Conservation (phyloP, 108 stramenopile genomes). For the Pseudonitzschia delicatissima region DNA sequence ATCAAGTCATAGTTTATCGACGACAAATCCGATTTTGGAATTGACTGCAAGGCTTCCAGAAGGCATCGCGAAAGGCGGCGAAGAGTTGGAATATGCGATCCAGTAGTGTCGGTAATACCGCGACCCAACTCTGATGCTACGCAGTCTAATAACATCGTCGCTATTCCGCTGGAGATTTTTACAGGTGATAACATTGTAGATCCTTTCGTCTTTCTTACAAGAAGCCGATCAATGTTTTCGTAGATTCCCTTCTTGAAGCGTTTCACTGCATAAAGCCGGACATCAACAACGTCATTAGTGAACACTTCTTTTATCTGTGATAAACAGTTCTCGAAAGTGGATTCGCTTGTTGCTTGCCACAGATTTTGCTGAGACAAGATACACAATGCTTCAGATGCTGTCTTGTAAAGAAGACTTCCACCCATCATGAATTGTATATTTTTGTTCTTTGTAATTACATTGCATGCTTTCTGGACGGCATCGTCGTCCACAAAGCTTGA, state of each 20-base stretch:
- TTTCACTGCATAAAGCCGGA: conserved; percentile 38
- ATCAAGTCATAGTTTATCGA: not conserved
- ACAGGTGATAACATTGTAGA: not conserved
- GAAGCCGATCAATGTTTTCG: conserved; percentile 25
- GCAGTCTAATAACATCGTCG: conserved; percentile 14
- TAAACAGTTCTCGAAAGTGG: not conserved
- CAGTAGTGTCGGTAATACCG: not conserved
- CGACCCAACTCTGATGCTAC: conserved; percentile 5
- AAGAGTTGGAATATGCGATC: conserved; percentile 45
- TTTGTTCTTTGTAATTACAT: not conserved
- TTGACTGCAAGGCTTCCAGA: conserved; percentile 30
- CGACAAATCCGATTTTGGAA: not conserved
- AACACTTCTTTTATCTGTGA: conserved; percentile 24
- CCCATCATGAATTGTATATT: conserved; percentile 10
- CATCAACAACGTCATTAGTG: conserved; percentile 22
- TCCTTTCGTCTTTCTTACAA: not conserved
- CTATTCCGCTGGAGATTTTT: not conserved
- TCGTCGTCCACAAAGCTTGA: not conserved
- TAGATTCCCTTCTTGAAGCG: conserved; percentile 59
- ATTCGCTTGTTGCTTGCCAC: conserved; percentile 3
- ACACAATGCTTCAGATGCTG: conserved; percentile 11
- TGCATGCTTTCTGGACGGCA: conserved; percentile 7
- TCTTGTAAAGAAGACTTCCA: conserved; percentile 5
- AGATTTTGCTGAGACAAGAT: not conserved
- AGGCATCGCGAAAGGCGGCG: conserved; percentile 54